Conservation (phyloP, 192 early-diverging fungal species). For the Backusella macrospora region DNA sequence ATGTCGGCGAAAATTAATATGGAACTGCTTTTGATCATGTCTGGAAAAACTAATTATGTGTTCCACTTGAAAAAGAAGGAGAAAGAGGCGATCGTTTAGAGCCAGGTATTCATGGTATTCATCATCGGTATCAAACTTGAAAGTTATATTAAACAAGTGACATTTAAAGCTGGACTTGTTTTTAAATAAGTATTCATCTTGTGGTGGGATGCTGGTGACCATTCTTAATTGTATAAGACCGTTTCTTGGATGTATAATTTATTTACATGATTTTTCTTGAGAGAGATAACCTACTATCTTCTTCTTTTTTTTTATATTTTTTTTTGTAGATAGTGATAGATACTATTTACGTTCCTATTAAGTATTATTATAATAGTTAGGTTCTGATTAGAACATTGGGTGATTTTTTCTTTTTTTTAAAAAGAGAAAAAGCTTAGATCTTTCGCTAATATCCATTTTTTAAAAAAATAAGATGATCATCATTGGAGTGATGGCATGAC, state of each 20-base stretch:
- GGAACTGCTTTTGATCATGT: slow-evolving; percentile 57
- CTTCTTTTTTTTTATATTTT: no score
- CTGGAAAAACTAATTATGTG: slow-evolving; percentile 75
- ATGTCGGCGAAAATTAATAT: slow-evolving; percentile 34
- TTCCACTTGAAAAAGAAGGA: slow-evolving; percentile 79
- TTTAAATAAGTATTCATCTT: slow-evolving; percentile 65
- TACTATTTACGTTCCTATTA: slow-evolving; percentile 68
- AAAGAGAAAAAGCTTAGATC: neutral
- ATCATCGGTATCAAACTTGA: slow-evolving; percentile 68
- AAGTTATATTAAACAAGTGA: slow-evolving; percentile 78
- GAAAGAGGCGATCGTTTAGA: slow-evolving; percentile 63
- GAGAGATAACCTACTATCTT: no score
- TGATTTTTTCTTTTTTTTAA: no score
- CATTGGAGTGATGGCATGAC: slow-evolving; percentile 76
- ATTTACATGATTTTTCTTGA: neutral
- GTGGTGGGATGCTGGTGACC: slow-evolving; percentile 60
- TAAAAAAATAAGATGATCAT: slow-evolving; percentile 47
- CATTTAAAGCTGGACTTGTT: slow-evolving; percentile 68
- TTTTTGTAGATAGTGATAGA: slow-evolving; percentile 45
- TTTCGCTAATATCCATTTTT: neutral
- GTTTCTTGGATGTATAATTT: slow-evolving; percentile 33
- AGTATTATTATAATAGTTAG: slow-evolving; percentile 66
- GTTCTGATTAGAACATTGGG: slow-evolving; percentile 66
- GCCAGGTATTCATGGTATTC: slow-evolving; percentile 61
- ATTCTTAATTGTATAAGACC: slow-evolving; percentile 43